These are phyloP conservation scores for Reutealis trisperma DNA, from an alignment of 345 rosid genomes.

Conservation along the genomic window DNA sequence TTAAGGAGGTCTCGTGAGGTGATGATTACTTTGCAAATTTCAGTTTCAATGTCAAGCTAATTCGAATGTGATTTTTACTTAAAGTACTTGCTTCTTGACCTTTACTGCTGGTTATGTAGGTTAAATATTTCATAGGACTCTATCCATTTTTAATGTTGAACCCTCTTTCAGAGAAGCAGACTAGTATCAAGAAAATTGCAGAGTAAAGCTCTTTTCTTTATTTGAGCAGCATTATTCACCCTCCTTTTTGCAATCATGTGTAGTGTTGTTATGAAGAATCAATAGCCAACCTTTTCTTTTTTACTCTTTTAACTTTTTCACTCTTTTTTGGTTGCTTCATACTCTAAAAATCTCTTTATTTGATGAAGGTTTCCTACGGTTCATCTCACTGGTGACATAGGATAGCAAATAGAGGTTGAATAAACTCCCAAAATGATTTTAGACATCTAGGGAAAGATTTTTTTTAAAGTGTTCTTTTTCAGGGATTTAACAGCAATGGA, in stretches of 20 bases:
- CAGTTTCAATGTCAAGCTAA: not conserved
- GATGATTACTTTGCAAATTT: constrained; percentile 13
- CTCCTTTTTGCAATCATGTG: not conserved
- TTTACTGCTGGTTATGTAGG: constrained; percentile 41
- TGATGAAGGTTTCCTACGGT: not conserved
- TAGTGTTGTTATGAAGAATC: not conserved
- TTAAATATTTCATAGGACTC: constrained; percentile 54
- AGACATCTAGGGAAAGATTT: not conserved
- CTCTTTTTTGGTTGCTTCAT: not conserved
- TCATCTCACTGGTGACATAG: not conserved
- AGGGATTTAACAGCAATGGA: not conserved
- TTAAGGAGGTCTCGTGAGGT: constrained; percentile 63
- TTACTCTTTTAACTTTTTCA: not conserved
- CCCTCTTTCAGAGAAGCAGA: constrained; percentile 53
- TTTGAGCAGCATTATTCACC: not conserved
- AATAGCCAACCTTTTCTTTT: not conserved
- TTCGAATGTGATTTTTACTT: constrained; percentile 1
- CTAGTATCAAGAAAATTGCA: constrained; percentile 50
- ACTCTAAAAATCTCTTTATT: not conserved
- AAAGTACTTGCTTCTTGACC: not conserved
- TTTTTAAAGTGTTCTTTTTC: too few relatives aligned
- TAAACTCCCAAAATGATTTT: not conserved
- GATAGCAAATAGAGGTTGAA: not conserved
- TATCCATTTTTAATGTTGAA: constrained; percentile 79
- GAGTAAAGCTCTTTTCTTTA: constrained; percentile 41